Evolutionary conservation across 2,329 filamentous ascomycete genomes (phyloP).

Genomic region (Intubia oerlemansii): DNA sequence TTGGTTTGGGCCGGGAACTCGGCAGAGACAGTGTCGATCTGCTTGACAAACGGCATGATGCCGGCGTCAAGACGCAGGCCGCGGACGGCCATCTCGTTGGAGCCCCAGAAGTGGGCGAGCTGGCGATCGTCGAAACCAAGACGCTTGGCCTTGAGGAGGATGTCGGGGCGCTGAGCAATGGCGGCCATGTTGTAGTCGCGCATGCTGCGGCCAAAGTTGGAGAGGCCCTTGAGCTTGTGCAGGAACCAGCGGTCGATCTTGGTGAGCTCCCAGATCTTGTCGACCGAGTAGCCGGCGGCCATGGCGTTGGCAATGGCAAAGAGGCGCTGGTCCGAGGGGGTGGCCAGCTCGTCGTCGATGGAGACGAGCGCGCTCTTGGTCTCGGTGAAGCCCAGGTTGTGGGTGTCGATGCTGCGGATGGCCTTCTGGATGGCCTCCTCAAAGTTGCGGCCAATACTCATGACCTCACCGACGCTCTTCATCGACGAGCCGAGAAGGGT

Average conservation of each 20-base stretch:
- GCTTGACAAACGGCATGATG: slow-evolving; percentile 80
- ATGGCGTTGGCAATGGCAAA: slow-evolving; percentile 98
- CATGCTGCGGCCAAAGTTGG: slow-evolving; percentile 71
- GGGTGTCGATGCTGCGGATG: slow-evolving; percentile 83
- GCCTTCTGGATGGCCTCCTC: slow-evolving; percentile 98
- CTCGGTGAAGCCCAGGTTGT: slow-evolving; percentile 88
- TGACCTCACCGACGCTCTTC: slow-evolving; percentile 99
- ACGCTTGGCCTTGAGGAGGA: slow-evolving; percentile 72
- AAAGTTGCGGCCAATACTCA: slow-evolving; percentile 92
- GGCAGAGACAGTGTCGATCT: slow-evolving; percentile 94
- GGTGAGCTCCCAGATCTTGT: slow-evolving; percentile 96
- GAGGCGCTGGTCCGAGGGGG: slow-evolving; percentile 87
- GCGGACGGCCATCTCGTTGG: slow-evolving; percentile 80
- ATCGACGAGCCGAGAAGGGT: slow-evolving; percentile 93
- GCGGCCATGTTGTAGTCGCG: slow-evolving; percentile 41
- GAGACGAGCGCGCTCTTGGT: slow-evolving; percentile 72
- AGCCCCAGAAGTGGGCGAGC: slow-evolving; percentile 82
- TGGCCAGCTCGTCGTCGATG: slow-evolving; percentile 89
- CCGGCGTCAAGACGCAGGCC: slow-evolving; percentile 66
- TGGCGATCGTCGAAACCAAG: slow-evolving; percentile 90
- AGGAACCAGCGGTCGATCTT: slow-evolving; percentile 99
- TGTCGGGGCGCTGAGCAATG: slow-evolving; percentile 36
- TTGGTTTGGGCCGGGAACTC: slow-evolving; percentile 92
- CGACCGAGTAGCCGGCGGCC: slow-evolving; percentile 78
- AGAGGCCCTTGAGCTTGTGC: slow-evolving; percentile 73